Conservation (phyloP, 1,284 basidiomycete species). For the Retiboletus flavoniger region DNA sequence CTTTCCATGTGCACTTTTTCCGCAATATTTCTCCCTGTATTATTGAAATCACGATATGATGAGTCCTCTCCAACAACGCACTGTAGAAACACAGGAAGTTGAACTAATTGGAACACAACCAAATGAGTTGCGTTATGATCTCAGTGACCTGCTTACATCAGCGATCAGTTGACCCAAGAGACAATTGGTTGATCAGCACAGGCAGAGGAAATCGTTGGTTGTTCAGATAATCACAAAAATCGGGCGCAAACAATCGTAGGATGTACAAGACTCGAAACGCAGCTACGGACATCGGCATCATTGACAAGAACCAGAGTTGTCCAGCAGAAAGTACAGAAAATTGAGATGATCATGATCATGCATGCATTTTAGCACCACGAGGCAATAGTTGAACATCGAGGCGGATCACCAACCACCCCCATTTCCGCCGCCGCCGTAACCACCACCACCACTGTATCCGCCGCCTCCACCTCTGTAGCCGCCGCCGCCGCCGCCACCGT, state of each 20-base stretch:
- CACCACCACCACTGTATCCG: not conserved
- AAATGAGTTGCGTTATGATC: too few relatives aligned
- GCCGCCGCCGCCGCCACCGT: conserved; percentile 9
- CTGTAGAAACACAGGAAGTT: not conserved
- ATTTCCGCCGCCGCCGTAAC: conserved; percentile 5
- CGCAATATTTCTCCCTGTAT: conserved; percentile 8
- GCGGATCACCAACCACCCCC: conserved; percentile 24
- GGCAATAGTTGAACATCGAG: not conserved
- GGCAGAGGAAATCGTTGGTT: not conserved
- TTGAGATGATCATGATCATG: conserved; percentile 7
- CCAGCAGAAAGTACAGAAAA: conserved; percentile 7
- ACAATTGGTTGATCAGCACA: too few relatives aligned
- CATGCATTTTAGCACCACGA: conserved; percentile 14
- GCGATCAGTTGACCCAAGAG: not conserved
- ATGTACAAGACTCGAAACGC: conserved; percentile 1
- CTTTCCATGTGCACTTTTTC: not conserved
- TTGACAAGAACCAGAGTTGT: conserved; percentile 8
- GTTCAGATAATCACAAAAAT: not conserved
- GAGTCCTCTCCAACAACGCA: not conserved
- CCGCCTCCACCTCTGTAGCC: conserved; percentile 19
- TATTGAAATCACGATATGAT: conserved; percentile 8
- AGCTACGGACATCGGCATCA: conserved; percentile 13
- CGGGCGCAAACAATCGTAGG: not conserved
- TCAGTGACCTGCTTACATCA: not conserved
- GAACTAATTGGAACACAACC: too few relatives aligned